Base-by-base conservation (phyloP, 1,284 basidiomycete genomes). In the Sanghuangporus baumii region DNA sequence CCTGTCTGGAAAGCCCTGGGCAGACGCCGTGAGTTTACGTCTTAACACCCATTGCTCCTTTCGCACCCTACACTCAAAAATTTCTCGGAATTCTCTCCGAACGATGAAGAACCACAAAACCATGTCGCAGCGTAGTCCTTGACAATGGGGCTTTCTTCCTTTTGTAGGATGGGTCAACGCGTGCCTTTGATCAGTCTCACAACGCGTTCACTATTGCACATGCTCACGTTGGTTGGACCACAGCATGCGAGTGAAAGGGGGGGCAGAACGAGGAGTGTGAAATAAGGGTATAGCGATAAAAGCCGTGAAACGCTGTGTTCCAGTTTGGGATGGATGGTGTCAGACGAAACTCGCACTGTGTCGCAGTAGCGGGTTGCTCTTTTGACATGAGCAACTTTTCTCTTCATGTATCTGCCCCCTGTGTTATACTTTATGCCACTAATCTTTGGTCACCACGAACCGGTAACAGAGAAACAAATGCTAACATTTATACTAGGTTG, bases 1-100 rank as follows among this genome's bases (percentile, higher is more conserved):
- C 99, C 70, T 99, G 97, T 99, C 97, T 77, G 97, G 97, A 72
- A 97, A 93, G 78, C 83, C 99, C 69, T 98, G 98, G 82, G 92
- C 92, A 68, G 95, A 98, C 79, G 87, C 87, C 82, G 93, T 96
- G 85, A 91, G 93, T 93, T 73, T 78, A 73, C 78, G 78, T 80
- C 83, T 79, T 76, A 52, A 58, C 20, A 83, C 84, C 83, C 82
- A 85, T 82, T 85, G 83, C 87, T 91, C 87, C 87, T 89, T 91
- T 90, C 83, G 87, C 86, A 87, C 88, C 88, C 89, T 88, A 88
- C 87, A 81, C 85, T 86, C 89, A 85, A 68, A 84, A 90, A 87
- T 91, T 92, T 91, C 89, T 91, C 88, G 89, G 90, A 89, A 89
- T 89, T 91, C 90, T 92, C 89, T 89, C 89, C 88, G 80, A 76